Base-by-base conservation (phyloP, 805 yeast species). In the Saccharomyces mikatae region DNA sequence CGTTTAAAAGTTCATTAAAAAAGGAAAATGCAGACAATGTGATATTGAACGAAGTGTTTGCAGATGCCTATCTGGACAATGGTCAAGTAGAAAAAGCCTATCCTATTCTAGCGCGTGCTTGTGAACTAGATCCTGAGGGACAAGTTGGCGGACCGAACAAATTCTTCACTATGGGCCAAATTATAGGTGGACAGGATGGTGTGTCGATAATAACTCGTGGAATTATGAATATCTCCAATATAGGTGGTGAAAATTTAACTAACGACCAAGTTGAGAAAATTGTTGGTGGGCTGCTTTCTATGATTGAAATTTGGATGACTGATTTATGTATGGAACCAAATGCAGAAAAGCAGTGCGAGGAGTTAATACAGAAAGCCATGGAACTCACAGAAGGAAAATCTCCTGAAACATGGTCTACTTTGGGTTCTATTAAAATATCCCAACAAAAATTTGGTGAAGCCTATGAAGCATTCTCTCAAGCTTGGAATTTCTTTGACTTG, bases 231-330 rank as follows among this genome's bases (percentile, higher is more conserved):
- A 56, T 61, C 2, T 66, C 69, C 9, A 52, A 47, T 13, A 51
- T 54, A 3, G 67, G 64, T 17, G 61, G 66, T 17, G 62, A 62
- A 17, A 55, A 49, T 3, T 62, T 73, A n/a, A 61, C 66, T 48
- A 64, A 67, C 52, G 76, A 76, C 56, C 71, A 80, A 46, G 68
- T 78, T 21, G 80, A 79, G 58, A 87, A 86, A 66, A 66, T 89
- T 49, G 82, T 86, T 58, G 87, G 84, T 65, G 96, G 92, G 0
- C 74, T 89, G 28, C 83, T 92, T 60, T 84, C 96, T 6, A 79
- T 86, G 74, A 87, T 94, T 64, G 99, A 92, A 71, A 86, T 89
- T 54, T 91, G 96, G 96, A 89, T 90, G 97, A 92, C 98, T 1
- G 97, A 92, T 74, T 74, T 91, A 59, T 91, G 98, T 74, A 89